Evolutionary conservation across 140 eudicot species (phyloP).

Genomic region (Senecio squalidus): DNA sequence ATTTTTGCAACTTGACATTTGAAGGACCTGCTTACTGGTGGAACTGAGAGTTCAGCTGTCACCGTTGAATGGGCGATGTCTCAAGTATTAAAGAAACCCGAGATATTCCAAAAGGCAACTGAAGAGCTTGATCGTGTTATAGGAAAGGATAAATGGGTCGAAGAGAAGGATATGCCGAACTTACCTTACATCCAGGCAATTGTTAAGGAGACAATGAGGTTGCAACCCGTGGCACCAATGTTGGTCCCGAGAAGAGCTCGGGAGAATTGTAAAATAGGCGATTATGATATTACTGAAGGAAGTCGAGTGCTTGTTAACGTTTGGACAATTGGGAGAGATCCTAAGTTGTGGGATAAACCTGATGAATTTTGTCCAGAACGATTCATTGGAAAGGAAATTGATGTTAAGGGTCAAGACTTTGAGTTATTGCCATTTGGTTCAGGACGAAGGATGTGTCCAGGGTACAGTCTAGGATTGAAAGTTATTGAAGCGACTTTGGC

Average conservation of each 20-base stretch:
- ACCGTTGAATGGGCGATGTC: conserved; percentile 90
- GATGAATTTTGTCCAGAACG: conserved; percentile 70
- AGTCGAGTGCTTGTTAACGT: conserved; percentile 61
- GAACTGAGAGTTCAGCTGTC: conserved; percentile 86
- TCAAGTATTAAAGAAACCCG: conserved; percentile 58
- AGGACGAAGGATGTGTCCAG: conserved; percentile 94
- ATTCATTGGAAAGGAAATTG: conserved; percentile 56
- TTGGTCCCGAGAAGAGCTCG: conserved; percentile 63
- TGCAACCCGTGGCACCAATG: conserved; percentile 93
- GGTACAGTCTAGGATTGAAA: conserved; percentile 69
- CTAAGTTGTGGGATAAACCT: conserved; percentile 59
- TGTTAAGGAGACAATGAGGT: conserved; percentile 79
- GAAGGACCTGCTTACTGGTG: conserved; percentile 84
- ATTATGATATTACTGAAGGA: conserved; percentile 62
- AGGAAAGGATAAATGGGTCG: conserved; percentile 56
- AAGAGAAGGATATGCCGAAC: conserved; percentile 62
- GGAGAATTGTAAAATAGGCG: conserved; percentile 58
- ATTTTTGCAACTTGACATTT: neutral
- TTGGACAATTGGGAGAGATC: conserved; percentile 76
- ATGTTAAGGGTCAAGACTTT: conserved; percentile 62
- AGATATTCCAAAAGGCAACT: conserved; percentile 58
- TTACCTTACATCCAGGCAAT: conserved; percentile 74
- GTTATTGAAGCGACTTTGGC: conserved; percentile 74
- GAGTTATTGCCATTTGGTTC: conserved; percentile 83
- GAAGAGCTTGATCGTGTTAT: conserved; percentile 76